Evolutionary conservation across 768 basidiomycete species (phyloP).

Genomic region (Hericium coralloides): DNA sequence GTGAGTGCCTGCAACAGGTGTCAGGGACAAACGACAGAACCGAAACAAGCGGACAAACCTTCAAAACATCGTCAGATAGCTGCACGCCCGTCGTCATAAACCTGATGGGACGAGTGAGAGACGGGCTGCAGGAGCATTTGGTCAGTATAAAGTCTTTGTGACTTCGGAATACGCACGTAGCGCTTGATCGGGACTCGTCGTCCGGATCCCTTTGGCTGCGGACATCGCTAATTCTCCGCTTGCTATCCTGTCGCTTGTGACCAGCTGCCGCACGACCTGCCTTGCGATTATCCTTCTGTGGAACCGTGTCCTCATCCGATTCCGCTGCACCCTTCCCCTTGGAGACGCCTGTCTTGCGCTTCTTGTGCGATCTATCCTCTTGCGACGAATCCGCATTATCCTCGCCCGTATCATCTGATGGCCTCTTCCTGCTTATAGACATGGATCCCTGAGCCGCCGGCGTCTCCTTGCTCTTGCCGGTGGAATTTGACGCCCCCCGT

Average conservation of each 20-base stretch:
- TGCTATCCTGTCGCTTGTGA: neutral
- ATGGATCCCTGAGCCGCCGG: neutral
- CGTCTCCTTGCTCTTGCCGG: slow-evolving; percentile 11
- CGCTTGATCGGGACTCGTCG: neutral
- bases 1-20: slow-evolving; percentile 37
- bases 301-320: neutral
- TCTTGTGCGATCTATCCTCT: slow-evolving; percentile 8
- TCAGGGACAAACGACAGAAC: neutral
- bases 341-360: slow-evolving; percentile 2
- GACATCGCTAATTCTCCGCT: neutral
- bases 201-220: neutral
- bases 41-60: slow-evolving; percentile 31
- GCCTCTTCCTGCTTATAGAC: slow-evolving; percentile 20
- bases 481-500: slow-evolving; percentile 9
- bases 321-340: slow-evolving; percentile 23
- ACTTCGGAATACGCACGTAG: neutral
- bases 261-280: neutral
- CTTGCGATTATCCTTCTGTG: neutral
- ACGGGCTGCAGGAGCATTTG: neutral
- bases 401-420: slow-evolving; percentile 9
- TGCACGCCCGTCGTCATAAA: slow-evolving; percentile 64
- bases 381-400: slow-evolving; percentile 5
- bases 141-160: neutral
- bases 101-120: slow-evolving; percentile 25
- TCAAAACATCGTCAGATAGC: slow-evolving; percentile 47